Percentiles rank a stretch among this genome's conserved stretches.
These are phyloP conservation scores for Eremomyces bilateralis DNA, from an alignment of 495 filamentous ascomycete species.

Conservation along the genomic window DNA sequence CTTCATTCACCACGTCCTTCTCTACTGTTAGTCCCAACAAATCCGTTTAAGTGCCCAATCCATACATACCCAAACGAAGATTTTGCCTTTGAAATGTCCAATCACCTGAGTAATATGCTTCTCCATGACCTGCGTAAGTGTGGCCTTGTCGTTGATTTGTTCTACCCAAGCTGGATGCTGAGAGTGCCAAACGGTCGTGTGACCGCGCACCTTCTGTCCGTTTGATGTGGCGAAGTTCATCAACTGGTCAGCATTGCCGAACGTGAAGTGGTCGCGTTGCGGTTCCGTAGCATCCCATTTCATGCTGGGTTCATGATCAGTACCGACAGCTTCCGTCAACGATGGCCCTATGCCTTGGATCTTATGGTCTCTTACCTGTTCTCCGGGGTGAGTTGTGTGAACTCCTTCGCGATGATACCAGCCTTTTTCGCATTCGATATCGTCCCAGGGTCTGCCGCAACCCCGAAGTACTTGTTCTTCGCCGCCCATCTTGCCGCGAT, in stretches of 20 bases:
- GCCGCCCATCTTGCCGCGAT: no score
- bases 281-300: conserved; percentile 35
- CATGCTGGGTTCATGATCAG: conserved; percentile 21
- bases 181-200: conserved; percentile 42
- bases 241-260: conserved; percentile 29
- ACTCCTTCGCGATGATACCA: conserved; percentile 34
- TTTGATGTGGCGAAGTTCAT: conserved; percentile 36
- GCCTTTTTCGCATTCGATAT: conserved; percentile 28
- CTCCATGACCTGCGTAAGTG: conserved; percentile 31
- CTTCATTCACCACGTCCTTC: conserved; percentile 49
- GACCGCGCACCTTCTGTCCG: conserved; percentile 37
- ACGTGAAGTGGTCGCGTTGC: conserved; percentile 27
- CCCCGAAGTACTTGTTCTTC: conserved; percentile 39
- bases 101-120: conserved; percentile 37
- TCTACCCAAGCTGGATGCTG: conserved; percentile 41
- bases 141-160: conserved; percentile 26
- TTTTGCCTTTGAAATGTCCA: conserved; percentile 37
- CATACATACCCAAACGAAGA: conserved; percentile 30
- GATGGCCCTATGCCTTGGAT: neutral
- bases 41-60: neutral
- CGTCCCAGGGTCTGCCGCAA: conserved; percentile 30
- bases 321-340: neutral
- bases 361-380: conserved; percentile 20
- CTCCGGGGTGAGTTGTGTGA: conserved; percentile 43
- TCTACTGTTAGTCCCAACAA: neutral